Conservation (phyloP, 805 yeast species). For the Hanseniaspora clermontiae region DNA sequence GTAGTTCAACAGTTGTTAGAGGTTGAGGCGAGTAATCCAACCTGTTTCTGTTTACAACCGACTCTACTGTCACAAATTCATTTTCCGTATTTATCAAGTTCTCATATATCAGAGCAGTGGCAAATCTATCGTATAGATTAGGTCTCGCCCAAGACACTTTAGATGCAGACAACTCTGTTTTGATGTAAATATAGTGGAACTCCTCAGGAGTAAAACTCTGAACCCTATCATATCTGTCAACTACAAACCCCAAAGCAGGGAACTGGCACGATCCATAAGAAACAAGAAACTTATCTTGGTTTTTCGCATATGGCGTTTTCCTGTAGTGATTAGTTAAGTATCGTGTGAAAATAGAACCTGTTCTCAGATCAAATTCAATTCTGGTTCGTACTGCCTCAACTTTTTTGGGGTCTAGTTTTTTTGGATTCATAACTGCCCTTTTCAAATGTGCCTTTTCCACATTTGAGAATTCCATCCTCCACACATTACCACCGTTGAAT, state of each 20-base stretch:
- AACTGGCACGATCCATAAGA: conserved; percentile 94
- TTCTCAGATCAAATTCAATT: conserved; percentile 73
- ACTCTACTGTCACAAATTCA: conserved; percentile 1
- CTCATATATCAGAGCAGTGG: conserved; percentile 53
- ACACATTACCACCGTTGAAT: conserved; percentile 38
- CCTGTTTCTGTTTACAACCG: not conserved
- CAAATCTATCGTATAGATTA: conserved; percentile 59
- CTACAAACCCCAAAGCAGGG: conserved; percentile 93
- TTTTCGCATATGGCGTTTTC: conserved; percentile 17
- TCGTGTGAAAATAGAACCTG: conserved; percentile 83
- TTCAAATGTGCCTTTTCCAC: conserved; percentile 62
- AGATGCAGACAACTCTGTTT: conserved; percentile 30
- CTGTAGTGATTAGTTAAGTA: conserved; percentile 43
- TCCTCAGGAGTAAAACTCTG: conserved; percentile 59
- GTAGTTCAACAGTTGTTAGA: conserved; percentile 84
- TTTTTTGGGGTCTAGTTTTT: conserved; percentile 47
- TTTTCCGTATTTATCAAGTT: conserved; percentile 38
- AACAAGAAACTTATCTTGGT: conserved; percentile 16
- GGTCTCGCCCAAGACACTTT: conserved; percentile 60
- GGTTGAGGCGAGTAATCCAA: conserved; percentile 73
- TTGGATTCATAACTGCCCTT: conserved; percentile 62
- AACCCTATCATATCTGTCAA: conserved; percentile 73
- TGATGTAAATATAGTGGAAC: conserved; percentile 63
- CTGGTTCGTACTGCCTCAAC: conserved; percentile 80
- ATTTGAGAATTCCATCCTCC: conserved; percentile 80